Conservation (phyloP, 2,329 filamentous ascomycete species). For the Botrytis byssoidea region DNA sequence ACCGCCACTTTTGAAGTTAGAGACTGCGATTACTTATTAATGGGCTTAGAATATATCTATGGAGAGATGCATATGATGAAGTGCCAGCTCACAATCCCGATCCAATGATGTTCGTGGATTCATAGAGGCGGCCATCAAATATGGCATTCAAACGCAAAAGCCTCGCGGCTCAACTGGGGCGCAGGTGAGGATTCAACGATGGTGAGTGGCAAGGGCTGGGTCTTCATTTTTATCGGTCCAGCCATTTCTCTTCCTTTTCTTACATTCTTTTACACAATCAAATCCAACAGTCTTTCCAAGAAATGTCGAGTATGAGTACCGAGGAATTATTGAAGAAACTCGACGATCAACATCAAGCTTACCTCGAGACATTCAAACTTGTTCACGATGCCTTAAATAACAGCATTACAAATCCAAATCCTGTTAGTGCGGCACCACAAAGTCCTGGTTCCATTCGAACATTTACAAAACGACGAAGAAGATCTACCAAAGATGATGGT, state of each 20-base stretch:
- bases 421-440: conserved; percentile 5
- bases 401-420: background rate
- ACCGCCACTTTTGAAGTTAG: conserved; percentile 9
- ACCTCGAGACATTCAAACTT: conserved; percentile 31
- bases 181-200: background rate
- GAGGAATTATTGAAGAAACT: conserved; percentile 33
- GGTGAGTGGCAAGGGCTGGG: background rate
- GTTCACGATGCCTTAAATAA: conserved; percentile 33
- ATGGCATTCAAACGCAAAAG: background rate
- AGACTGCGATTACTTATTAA: conserved; percentile 1
- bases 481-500: conserved; percentile 6
- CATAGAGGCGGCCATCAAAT: background rate
- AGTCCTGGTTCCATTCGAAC: conserved; percentile 4
- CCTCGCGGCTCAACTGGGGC: conserved; percentile 4
- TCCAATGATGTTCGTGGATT: conserved; percentile 3
- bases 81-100: background rate
- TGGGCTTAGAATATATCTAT: background rate
- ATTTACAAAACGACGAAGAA: conserved; percentile 11
- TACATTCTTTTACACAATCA: conserved; percentile 9
- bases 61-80: background rate
- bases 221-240: conserved; percentile 2
- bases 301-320: conserved; percentile 19
- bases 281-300: background rate
- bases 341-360: conserved; percentile 33
- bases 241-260: background rate